Base-by-base conservation (phyloP, 2,329 filamentous ascomycete species). In the Myriosclerotinia scirpicola region DNA sequence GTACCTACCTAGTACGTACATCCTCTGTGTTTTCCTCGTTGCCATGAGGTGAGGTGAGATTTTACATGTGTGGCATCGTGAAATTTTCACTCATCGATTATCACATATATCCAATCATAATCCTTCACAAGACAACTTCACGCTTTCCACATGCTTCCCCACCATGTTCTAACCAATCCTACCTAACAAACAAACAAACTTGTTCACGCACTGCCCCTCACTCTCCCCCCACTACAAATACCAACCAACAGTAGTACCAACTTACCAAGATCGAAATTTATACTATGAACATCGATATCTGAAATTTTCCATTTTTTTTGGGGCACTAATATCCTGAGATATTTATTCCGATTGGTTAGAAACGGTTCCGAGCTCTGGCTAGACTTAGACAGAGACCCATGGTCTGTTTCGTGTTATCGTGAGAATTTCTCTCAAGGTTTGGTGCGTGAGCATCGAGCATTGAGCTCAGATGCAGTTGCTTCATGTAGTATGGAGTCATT, bases 191-290 rank as follows among this genome's bases (percentile, higher is more conserved):
- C 55, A 38, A 58, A 58, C 26, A 26, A 58, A 26, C 26, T 14
- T 30, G 40, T 58, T 26, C 38, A 26, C 17, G 38, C 40, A 58
- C 55, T 58, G 55, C 15, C 55, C 55, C 54, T 58, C 36, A 26
- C 7, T 22, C 20, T 17, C 26, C n/a, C 54, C 54, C 22, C 40
- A 44, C 40, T 26, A 52, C 7, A 26, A 3, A 15, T 38, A 34
- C 30, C 30, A 34, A 34, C 30, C 30, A 34, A 34, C 30, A 34
- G 30, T 11, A 30, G 15, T 30, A n/a, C 22, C n/a, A n/a, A n/a
- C n/a, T n/a, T n/a, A n/a, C n/a, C 55, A 58, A 58, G 55, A 58
- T 58, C 55, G 55, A 44, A 44, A 12, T 46, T 58, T 58, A 22
- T 34, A 17, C 15, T 58, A 22, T 20, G 42, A 38, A 58, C 55